phyloP scores from a whole-genome alignment of 805 yeast species.

The Ogataea polymorpha region DNA sequence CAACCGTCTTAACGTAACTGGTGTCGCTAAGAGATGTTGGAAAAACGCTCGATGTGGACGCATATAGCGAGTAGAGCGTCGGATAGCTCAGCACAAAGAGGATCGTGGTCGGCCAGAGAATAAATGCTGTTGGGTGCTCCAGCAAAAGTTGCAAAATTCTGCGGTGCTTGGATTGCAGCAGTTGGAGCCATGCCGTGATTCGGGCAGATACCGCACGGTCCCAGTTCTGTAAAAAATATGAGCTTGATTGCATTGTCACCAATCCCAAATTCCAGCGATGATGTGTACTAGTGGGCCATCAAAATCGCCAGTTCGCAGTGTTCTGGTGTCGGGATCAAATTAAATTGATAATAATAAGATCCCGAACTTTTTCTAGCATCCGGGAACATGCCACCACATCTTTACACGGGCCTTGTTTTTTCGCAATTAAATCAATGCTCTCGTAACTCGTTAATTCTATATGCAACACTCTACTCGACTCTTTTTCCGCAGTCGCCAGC shows the following conservation, averaged over 20 bases:
- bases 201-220: slow-evolving; percentile 7
- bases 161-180: slow-evolving; percentile 14
- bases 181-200: slow-evolving; percentile 14
- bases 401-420: background rate
- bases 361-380: background rate
- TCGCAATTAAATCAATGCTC: background rate
- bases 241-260: slow-evolving; percentile 1
- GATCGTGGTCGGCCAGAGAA: slow-evolving; percentile 47
- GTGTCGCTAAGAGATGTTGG: slow-evolving; percentile 12
- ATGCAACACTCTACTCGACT: background rate
- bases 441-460: slow-evolving; percentile 10
- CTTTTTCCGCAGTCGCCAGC: slow-evolving; percentile 47
- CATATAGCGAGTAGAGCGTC: slow-evolving; percentile 37
- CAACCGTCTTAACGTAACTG: slow-evolving; percentile 17
- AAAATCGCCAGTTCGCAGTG: background rate
- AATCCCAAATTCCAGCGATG: background rate
- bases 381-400: background rate
- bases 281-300: background rate
- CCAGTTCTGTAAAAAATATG: slow-evolving; percentile 10
- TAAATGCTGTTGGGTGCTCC: slow-evolving; percentile 39
- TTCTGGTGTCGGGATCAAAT: background rate
- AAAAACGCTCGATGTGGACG: slow-evolving; percentile 23
- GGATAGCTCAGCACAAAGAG: slow-evolving; percentile 50
- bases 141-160: slow-evolving; percentile 25
- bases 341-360: background rate